These are phyloP conservation scores for Lolium multiflorum DNA, from an alignment of 176 grass and related monocot species.

Conservation along the genomic window DNA sequence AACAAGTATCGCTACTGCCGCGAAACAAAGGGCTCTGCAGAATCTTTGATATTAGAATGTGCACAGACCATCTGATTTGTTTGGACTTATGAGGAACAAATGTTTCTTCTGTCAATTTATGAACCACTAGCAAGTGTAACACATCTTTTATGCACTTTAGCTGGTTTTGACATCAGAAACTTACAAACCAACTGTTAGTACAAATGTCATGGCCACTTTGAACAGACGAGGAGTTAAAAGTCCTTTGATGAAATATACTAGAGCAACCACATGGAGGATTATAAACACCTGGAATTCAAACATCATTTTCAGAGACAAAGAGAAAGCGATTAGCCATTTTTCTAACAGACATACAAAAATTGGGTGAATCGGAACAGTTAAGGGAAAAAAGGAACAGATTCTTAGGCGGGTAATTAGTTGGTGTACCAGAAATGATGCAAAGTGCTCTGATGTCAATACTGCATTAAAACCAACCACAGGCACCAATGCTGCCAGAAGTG, in stretches of 20 bases:
- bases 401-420: slow-evolving; percentile 25
- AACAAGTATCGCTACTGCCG: slow-evolving; percentile 77
- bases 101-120: background rate
- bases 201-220: slow-evolving; percentile 97
- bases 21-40: slow-evolving; percentile 83
- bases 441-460: slow-evolving; percentile 98
- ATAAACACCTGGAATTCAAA: slow-evolving; percentile 86
- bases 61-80: background rate
- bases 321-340: background rate
- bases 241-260: slow-evolving; percentile 98
- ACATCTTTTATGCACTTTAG: background rate
- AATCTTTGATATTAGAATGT: slow-evolving; percentile 44
- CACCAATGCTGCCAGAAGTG: slow-evolving; percentile 93
- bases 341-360: background rate
- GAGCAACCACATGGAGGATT: slow-evolving; percentile 92
- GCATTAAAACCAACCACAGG: slow-evolving; percentile 99
- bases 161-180: slow-evolving; percentile 39
- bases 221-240: slow-evolving; percentile 87
- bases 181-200: slow-evolving; percentile 89
- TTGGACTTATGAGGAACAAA: slow-evolving; percentile 22
- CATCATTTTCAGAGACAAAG: slow-evolving; percentile 3
- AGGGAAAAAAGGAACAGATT: slow-evolving; percentile 3
- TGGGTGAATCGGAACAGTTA: background rate
- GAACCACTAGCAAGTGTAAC: slow-evolving; percentile 12
- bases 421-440: slow-evolving; percentile 93